Conservation (phyloP, 2,329 filamentous ascomycete species). For the Sphaerulina musiva region DNA sequence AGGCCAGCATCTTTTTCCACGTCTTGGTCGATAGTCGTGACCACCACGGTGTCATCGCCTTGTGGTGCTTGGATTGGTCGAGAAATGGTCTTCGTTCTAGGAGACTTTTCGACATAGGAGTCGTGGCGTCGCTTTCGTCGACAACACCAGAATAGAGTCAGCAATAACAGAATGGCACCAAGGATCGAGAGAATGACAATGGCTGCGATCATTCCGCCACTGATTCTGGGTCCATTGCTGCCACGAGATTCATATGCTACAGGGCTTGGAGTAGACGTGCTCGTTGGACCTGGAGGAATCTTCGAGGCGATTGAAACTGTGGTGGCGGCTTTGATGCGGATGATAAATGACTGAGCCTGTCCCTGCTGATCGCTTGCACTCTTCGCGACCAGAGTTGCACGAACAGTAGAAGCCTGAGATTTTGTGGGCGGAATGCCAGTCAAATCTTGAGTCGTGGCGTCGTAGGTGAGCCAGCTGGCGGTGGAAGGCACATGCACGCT, state of each 20-base stretch:
- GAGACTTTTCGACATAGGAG: constrained; percentile 13
- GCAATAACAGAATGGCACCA: constrained; percentile 20
- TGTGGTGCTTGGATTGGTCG: constrained; percentile 36
- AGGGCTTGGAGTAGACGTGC: constrained; percentile 1
- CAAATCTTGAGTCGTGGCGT: constrained; percentile 40
- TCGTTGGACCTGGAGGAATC: constrained; percentile 2
- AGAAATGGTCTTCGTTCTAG: constrained; percentile 35
- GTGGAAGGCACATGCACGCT: constrained; percentile 41
- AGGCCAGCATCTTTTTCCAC: constrained; percentile 35
- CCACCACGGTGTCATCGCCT: constrained; percentile 25
- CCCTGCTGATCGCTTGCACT: constrained; percentile 24
- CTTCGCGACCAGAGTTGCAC: constrained; percentile 41
- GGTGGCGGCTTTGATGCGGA: constrained; percentile 31
- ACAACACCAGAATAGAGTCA: constrained; percentile 24
- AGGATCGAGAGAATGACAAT: constrained; percentile 32
- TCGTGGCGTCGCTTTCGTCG: constrained; percentile 21
- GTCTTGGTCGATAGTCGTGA: constrained; percentile 29
- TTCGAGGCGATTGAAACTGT: constrained; percentile 11
- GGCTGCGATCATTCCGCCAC: constrained; percentile 30
- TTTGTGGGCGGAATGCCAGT: constrained; percentile 45
- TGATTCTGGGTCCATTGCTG: constrained; percentile 3
- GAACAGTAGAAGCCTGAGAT: constrained; percentile 35
- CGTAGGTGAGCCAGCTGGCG: constrained; percentile 46
- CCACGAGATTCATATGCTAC: background rate
- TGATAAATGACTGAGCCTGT: constrained; percentile 41